Percentiles rank a stretch among this genome's conserved stretches.
phyloP scores from a whole-genome alignment of 2,329 filamentous ascomycete genomes.

The Volutella citrinella region DNA sequence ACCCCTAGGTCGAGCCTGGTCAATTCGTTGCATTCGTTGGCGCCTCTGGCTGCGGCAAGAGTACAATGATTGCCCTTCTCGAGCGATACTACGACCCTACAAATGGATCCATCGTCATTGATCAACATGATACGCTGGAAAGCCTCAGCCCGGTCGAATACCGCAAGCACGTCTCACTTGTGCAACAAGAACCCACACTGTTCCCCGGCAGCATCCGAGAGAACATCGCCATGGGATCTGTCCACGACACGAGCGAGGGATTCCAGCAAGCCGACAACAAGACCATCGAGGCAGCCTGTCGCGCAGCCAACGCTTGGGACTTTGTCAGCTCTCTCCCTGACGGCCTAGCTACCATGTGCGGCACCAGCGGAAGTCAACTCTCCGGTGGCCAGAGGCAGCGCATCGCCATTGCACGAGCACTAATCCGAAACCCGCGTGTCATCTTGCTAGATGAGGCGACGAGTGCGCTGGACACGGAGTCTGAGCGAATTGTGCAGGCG shows the following conservation, averaged over 20 bases:
- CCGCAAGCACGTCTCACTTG: conserved; percentile 47
- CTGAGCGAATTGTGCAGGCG: background rate
- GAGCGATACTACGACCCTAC: conserved; percentile 40
- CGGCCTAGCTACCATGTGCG: background rate
- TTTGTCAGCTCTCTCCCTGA: background rate
- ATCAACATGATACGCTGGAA: background rate
- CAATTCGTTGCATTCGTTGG: conserved; percentile 52
- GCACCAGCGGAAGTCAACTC: background rate
- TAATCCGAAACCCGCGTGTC: background rate
- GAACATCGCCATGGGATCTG: conserved; percentile 54
- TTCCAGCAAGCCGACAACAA: no score
- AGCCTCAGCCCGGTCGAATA: conserved; percentile 43
- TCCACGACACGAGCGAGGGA: no score
- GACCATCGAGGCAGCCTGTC: conserved; percentile 31
- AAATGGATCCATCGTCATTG: conserved; percentile 41
- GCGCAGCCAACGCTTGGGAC: background rate
- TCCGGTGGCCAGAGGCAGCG: background rate
- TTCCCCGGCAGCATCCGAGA: conserved; percentile 77
- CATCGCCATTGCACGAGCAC: background rate
- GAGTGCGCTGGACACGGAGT: background rate
- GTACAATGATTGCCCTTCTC: conserved; percentile 51
- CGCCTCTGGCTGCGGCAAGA: conserved; percentile 49
- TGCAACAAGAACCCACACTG: conserved; percentile 59
- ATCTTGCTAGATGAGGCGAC: background rate
- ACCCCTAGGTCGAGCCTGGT: conserved; percentile 39